Base-by-base conservation (phyloP, 2,329 filamentous ascomycete species). In the Phialemonium atrogriseum region DNA sequence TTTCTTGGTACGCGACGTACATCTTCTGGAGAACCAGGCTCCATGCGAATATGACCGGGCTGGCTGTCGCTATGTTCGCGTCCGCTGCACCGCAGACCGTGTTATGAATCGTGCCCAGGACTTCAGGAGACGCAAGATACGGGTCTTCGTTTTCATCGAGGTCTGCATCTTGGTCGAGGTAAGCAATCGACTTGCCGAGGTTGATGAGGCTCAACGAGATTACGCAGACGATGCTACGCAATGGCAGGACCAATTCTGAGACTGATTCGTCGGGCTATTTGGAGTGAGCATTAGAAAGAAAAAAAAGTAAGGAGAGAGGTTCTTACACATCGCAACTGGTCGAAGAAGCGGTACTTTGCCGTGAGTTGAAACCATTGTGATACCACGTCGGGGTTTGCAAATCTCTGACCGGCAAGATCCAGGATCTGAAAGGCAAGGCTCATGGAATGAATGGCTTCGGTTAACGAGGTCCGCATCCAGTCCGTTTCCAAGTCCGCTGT, bases 41-140 rank as follows among this genome's bases (percentile, higher is more conserved):
- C 88, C 88, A 96, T 4, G 83, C 75, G 43, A 93, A 83, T 13
- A 85, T 70, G 12, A 84, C 76, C 2, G 85, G 84, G 34, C 74
- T 77, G 13, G 83, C 82, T 21, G 74, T 73, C 22, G 66, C 62
- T n/a, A 73, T 64, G 11, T 69, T 69, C 13, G 58, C 50, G 17
- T 66, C 66, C 10, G 75, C 70, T 7, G 77, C 73, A 34, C 66
- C 62, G 15, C 80, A 58, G 20, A 94, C 66, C n/a, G 80, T 71
- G 32, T 72, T 70, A 44, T 89, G 85, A 10, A 94, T 71, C 33
- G 78, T 71, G 29, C 74, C 70, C n/a, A 94, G 65, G 13, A 82
- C 73, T 6, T 76, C 69, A 3, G 77, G 71, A 30, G 83, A 79
- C 12, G 80, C 66, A 27, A 93, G 63, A 49, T 86, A 94, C 1